A percentile compares a stretch with the other conserved stretches of the same genome.
phyloP scores from a whole-genome alignment of 148 eudicot genomes.

The Rhododendron griersonianum region DNA sequence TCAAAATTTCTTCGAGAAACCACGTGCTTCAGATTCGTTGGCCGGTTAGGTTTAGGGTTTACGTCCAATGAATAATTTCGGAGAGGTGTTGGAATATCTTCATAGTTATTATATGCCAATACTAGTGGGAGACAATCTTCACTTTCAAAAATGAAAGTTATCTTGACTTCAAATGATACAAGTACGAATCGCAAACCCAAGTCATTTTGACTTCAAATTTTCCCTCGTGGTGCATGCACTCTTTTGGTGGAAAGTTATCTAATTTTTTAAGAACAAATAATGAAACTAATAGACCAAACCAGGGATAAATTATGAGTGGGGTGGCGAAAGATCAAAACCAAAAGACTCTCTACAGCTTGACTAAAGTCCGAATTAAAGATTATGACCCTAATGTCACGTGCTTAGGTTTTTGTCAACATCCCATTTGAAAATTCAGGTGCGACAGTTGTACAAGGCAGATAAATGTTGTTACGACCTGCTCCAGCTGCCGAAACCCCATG shows the following conservation, averaged over 20 bases:
- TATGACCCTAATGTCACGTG: not conserved
- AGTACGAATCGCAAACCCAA: not conserved
- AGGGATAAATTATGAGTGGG: not conserved
- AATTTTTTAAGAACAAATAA: not conserved
- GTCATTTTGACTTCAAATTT: not conserved
- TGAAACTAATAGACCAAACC: not conserved
- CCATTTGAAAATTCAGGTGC: not conserved
- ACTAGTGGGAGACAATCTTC: not conserved
- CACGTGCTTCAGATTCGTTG: not conserved
- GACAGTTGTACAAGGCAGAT: too few relatives aligned
- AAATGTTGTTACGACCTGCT: too few relatives aligned
- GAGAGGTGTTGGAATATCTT: not conserved
- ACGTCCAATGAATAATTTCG: not conserved
- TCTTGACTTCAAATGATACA: not conserved
- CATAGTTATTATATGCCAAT: not conserved
- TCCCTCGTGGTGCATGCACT: not conserved
- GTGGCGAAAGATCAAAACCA: not conserved
- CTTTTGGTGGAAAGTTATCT: not conserved
- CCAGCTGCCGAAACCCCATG: too few relatives aligned
- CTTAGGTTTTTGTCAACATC: not conserved
- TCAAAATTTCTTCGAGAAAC: not conserved
- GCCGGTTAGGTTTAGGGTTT: slow-evolving; percentile 6
- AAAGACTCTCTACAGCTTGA: not conserved
- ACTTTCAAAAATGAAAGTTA: not conserved
- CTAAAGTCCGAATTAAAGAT: not conserved